Percentiles rank a stretch among this genome's conserved stretches.
Conservation (phyloP, 208 protist species). For the Acanthamoeba culbertsoni region DNA sequence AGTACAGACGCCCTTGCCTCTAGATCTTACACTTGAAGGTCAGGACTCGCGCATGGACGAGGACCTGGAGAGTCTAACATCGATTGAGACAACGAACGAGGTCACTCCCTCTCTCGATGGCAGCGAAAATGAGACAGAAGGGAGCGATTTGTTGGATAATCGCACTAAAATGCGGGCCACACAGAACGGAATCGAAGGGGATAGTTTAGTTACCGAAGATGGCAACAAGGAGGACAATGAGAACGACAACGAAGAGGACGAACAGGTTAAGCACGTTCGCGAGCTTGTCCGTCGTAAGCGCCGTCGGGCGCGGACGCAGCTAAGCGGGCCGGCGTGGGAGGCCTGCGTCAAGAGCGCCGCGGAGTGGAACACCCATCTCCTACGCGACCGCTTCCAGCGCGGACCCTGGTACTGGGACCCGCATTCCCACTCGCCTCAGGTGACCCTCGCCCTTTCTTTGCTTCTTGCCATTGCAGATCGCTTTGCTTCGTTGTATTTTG, state of each 20-base stretch:
- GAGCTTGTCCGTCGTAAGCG: slow-evolving; percentile 8
- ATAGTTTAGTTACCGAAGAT: background rate
- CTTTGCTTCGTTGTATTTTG: no score
- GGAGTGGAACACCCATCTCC: slow-evolving; percentile 3
- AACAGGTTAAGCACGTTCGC: background rate
- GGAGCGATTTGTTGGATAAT: no score
- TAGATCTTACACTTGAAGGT: no score
- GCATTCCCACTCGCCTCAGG: background rate
- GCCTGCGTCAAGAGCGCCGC: background rate
- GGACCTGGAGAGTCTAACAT: no score
- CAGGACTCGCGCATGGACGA: no score
- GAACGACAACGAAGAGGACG: background rate
- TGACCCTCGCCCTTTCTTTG: background rate
- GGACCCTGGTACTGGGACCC: slow-evolving; percentile 45
- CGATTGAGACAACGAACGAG: no score
- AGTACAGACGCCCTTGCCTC: no score
- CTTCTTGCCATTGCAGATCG: background rate
- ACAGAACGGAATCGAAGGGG: background rate
- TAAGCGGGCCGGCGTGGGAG: slow-evolving; percentile 30
- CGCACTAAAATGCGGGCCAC: no score
- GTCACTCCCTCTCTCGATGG: no score
- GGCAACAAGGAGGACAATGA: background rate
- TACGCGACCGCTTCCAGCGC: background rate
- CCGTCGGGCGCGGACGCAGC: background rate
- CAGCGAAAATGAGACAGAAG: no score